These are phyloP conservation scores for Lophiostoma macrostomum DNA, from an alignment of 495 filamentous ascomycete genomes.

Conservation along the genomic window DNA sequence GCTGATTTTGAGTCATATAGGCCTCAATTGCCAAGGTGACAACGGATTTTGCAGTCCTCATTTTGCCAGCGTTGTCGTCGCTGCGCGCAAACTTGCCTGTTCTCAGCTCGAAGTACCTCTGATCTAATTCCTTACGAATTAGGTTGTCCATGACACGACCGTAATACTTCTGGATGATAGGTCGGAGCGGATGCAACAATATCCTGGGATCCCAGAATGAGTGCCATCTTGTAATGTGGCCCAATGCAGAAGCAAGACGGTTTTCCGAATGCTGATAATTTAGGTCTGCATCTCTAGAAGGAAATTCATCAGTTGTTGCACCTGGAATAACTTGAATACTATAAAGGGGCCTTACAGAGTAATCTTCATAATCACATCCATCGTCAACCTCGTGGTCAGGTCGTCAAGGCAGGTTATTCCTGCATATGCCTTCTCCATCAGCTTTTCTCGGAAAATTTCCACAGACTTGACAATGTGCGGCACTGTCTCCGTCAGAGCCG, in stretches of 20 bases:
- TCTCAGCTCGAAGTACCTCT: constrained; percentile 2
- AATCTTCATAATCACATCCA: constrained; percentile 11
- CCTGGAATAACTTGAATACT: neutral
- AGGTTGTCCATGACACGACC: neutral
- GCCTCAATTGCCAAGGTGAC: constrained; percentile 10
- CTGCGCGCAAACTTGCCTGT: neutral
- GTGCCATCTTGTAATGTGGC: constrained; percentile 9
- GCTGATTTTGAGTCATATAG: neutral
- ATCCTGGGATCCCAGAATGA: constrained; percentile 17
- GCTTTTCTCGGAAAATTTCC: constrained; percentile 1
- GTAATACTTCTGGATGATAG: constrained; percentile 12
- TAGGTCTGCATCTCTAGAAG: constrained; percentile 11
- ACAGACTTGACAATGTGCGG: constrained; percentile 7
- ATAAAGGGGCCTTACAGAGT: constrained; percentile 12
- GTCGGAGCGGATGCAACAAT: constrained; percentile 9
- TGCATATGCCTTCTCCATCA: neutral
- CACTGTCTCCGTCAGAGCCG: neutral
- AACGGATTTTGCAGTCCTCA: constrained; percentile 3
- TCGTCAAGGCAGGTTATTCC: constrained; percentile 4
- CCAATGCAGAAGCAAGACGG: neutral
- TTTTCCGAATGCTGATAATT: constrained; percentile 11
- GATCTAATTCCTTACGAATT: constrained; percentile 4
- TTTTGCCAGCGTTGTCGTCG: neutral
- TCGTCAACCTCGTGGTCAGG: constrained; percentile 3
- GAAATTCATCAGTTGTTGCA: constrained; percentile 1